These are phyloP conservation scores for Plasmodium reichenowi DNA, from an alignment of 169 alveolate genomes.

Conservation along the genomic window DNA sequence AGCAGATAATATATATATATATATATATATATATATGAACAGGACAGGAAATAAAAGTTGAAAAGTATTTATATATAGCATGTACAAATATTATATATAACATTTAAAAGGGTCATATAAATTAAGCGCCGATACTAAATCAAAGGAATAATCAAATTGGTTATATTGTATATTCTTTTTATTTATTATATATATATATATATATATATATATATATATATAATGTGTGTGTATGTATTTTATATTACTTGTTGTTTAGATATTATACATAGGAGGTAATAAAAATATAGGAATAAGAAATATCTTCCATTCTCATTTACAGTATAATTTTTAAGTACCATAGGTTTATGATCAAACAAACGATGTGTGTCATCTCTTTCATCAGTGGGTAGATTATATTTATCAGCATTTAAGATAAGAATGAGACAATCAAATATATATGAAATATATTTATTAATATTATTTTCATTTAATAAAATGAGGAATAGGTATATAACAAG, in stretches of 20 bases:
- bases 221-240: background rate
- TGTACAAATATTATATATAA: too few species aligned
- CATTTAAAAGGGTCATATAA: too few species aligned
- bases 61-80: background rate
- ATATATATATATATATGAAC: background rate
- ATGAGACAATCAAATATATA: constrained; percentile 25
- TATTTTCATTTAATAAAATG: constrained; percentile 22
- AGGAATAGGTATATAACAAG: constrained; percentile 26
- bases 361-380: constrained; percentile 27
- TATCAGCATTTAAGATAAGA: constrained; percentile 27
- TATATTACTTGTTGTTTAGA: constrained; percentile 27
- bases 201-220: background rate
- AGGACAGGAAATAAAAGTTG: too few species aligned
- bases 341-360: constrained; percentile 62
- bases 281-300: constrained; percentile 40
- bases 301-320: constrained; percentile 39
- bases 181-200: background rate
- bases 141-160: too few species aligned
- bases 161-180: too few species aligned
- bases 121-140: too few species aligned
- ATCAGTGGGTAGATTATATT: constrained; percentile 24
- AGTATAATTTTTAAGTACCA: constrained; percentile 22
- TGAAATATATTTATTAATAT: constrained; percentile 19
- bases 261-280: constrained; percentile 6
- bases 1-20: background rate